Percentiles rank a stretch among this genome's conserved stretches.
Conservation (phyloP, 345 rosid species). For the Crucihimalaya himalaica region DNA sequence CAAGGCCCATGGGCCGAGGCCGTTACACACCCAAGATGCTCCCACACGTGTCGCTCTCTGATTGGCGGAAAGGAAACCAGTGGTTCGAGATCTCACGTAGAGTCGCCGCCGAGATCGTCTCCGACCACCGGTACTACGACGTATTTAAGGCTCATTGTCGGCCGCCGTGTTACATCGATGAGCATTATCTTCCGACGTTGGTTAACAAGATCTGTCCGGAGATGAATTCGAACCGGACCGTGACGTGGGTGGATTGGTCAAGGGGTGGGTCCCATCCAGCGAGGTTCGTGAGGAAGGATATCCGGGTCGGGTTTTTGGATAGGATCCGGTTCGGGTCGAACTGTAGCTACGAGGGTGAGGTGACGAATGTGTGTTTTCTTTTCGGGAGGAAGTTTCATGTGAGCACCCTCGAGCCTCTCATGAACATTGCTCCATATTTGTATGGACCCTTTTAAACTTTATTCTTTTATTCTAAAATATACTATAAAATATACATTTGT, state of each 20-base stretch:
- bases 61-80: conserved; percentile 54
- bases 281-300: conserved; percentile 41
- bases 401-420: conserved; percentile 50
- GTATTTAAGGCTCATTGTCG: conserved; percentile 39
- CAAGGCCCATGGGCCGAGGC: conserved; percentile 48
- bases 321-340: conserved; percentile 41
- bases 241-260: conserved; percentile 61
- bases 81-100: conserved; percentile 52
- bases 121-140: conserved; percentile 44
- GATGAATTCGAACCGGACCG: conserved; percentile 43
- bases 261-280: conserved; percentile 50
- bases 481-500: neutral
- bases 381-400: conserved; percentile 57
- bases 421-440: conserved; percentile 41
- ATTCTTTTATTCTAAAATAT: neutral
- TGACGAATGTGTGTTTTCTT: conserved; percentile 44
- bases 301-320: conserved; percentile 44
- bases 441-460: conserved; percentile 14
- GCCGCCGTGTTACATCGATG: conserved; percentile 54
- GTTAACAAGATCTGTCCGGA: conserved; percentile 41
- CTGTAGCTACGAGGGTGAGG: conserved; percentile 45
- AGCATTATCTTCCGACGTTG: conserved; percentile 53
- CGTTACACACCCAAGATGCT: conserved; percentile 50
- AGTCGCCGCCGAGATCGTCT: conserved; percentile 43
- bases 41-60: conserved; percentile 42